Evolutionary conservation across 1,284 basidiomycete genomes (phyloP).

Genomic region (Sparassis latifolia): DNA sequence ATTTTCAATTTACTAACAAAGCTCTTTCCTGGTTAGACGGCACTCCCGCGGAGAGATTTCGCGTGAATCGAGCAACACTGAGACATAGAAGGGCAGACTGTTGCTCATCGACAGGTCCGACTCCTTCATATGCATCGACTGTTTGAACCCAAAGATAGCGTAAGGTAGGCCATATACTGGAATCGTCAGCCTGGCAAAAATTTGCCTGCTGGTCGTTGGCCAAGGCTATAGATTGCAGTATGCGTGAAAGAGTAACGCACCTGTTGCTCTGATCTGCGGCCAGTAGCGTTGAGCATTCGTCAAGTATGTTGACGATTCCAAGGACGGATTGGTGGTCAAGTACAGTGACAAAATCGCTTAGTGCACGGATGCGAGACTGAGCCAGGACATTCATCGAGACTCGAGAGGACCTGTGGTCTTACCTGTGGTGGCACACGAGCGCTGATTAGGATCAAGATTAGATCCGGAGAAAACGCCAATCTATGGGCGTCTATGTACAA

Average conservation of each 20-base stretch:
- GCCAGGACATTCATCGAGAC: no score
- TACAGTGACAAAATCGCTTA: no score
- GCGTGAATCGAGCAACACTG: constrained; percentile 63
- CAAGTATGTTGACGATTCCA: constrained; percentile 26
- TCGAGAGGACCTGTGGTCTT: no score
- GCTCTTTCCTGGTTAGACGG: constrained; percentile 57
- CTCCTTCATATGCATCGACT: constrained; percentile 38
- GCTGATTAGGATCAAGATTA: no score
- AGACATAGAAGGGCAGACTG: constrained; percentile 30
- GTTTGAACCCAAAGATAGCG: constrained; percentile 48
- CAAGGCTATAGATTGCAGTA: neutral
- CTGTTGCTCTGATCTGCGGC: constrained; percentile 37
- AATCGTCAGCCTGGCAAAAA: constrained; percentile 32
- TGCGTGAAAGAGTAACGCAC: constrained; percentile 23
- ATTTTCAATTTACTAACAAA: constrained; percentile 44
- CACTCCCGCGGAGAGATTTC: constrained; percentile 68
- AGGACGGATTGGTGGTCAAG: neutral
- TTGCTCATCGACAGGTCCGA: constrained; percentile 16
- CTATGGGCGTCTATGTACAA: no score
- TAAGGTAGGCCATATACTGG: constrained; percentile 48
- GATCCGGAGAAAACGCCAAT: no score
- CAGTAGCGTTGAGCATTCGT: constrained; percentile 39
- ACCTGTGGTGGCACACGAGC: no score
- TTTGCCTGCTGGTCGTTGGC: constrained; percentile 26
- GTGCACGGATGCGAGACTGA: no score